phyloP scores from a whole-genome alignment of 495 filamentous ascomycete genomes.

The Penicillium coprophilum region DNA sequence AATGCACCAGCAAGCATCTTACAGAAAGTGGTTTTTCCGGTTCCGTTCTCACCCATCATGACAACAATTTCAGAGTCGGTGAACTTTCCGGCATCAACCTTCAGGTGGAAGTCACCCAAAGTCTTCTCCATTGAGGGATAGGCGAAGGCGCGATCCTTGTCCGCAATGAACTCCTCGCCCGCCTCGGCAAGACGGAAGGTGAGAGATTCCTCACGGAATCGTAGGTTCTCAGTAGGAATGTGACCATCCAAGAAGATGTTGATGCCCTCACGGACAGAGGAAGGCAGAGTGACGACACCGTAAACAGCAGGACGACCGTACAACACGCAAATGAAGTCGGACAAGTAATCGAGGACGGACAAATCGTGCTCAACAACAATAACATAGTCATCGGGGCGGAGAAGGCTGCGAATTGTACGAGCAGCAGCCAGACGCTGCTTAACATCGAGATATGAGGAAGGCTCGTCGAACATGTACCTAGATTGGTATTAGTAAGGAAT shows the following conservation, averaged over 20 bases:
- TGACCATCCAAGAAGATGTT: slow-evolving; percentile 99
- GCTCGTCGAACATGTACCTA: slow-evolving; percentile 99
- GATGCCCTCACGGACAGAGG: slow-evolving; percentile 97
- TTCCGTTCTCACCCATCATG: slow-evolving; percentile 99
- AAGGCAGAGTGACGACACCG: slow-evolving; percentile 94
- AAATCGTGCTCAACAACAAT: slow-evolving; percentile 99
- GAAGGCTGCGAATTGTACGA: slow-evolving; percentile 83
- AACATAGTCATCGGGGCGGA: slow-evolving; percentile 88
- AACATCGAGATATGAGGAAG: slow-evolving; percentile 96
- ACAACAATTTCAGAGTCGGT: slow-evolving; percentile 98
- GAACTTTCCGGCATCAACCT: slow-evolving; percentile 78
- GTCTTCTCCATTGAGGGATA: slow-evolving; percentile 96
- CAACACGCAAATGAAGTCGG: slow-evolving; percentile 95
- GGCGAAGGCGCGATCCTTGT: slow-evolving; percentile 78
- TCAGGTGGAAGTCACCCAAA: slow-evolving; percentile 83
- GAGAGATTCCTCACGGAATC: slow-evolving; percentile 94
- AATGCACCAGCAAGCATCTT: slow-evolving; percentile 88
- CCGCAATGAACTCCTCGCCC: slow-evolving; percentile 83
- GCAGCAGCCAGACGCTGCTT: slow-evolving; percentile 95
- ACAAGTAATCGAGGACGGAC: slow-evolving; percentile 95
- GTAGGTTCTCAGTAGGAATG: slow-evolving; percentile 96
- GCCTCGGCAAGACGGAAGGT: slow-evolving; percentile 95
- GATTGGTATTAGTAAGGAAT: slow-evolving; percentile 5
- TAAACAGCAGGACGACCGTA: slow-evolving; percentile 95
- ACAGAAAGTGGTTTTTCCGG: slow-evolving; percentile 97